Conservation (phyloP, 140 eudicot species). For the Oenanthe javanica region DNA sequence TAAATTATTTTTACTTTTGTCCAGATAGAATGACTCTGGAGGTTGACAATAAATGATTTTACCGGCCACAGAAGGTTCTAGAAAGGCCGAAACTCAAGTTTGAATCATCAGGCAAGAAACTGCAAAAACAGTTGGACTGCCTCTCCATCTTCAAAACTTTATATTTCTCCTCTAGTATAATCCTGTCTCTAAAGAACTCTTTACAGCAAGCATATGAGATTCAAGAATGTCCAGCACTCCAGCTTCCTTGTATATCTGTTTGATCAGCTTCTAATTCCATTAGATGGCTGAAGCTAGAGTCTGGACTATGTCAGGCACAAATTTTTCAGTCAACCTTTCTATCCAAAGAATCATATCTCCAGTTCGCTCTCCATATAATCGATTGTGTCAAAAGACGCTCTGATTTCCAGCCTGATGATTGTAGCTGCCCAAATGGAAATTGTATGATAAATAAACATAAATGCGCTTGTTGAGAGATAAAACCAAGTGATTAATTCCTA, state of each 20-base stretch:
- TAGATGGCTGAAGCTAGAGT: neutral
- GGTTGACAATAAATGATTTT: too few species aligned
- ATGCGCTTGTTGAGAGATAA: neutral
- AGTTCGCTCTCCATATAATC: conserved; percentile 82
- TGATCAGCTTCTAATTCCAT: neutral
- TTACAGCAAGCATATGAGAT: neutral
- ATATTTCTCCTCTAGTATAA: neutral
- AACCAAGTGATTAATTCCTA: neutral
- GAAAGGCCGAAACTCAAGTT: neutral
- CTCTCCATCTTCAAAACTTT: neutral
- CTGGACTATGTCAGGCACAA: neutral
- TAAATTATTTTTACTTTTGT: too few species aligned
- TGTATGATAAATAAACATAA: neutral
- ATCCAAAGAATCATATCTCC: conserved; percentile 35
- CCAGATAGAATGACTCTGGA: too few species aligned
- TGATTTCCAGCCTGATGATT: conserved; percentile 77
- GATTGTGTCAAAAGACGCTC: conserved; percentile 84
- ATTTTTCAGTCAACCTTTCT: conserved; percentile 41
- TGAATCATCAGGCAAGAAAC: neutral
- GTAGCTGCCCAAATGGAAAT: conserved; percentile 50
- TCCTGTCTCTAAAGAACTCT: neutral
- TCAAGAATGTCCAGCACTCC: neutral
- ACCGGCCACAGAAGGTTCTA: neutral
- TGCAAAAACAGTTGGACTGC: neutral
- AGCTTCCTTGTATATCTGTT: conserved; percentile 2